A percentile compares a stretch with the other conserved stretches of the same genome.
Evolutionary conservation across 1,284 basidiomycete species (phyloP).

Genomic region (Leucoagaricus sp.): DNA sequence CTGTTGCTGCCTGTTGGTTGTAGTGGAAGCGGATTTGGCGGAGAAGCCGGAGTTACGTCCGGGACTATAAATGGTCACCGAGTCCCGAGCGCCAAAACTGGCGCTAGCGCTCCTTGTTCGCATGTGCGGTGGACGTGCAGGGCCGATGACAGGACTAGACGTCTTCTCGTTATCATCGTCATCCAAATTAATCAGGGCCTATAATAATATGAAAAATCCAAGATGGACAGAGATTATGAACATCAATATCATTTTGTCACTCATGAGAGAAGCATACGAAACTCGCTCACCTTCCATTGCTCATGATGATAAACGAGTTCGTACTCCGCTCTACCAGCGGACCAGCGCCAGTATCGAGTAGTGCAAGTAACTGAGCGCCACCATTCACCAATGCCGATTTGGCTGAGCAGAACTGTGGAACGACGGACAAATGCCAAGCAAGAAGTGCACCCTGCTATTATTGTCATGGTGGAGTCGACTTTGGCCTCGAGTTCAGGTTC

Average conservation of each 20-base stretch:
- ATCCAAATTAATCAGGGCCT: slow-evolving; percentile 17
- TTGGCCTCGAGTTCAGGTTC: background rate
- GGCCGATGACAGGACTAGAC: background rate
- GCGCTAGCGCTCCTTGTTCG: background rate
- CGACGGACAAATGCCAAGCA: background rate
- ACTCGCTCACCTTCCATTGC: slow-evolving; percentile 46
- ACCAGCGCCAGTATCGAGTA: slow-evolving; percentile 44
- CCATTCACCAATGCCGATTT: slow-evolving; percentile 32
- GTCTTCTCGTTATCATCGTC: slow-evolving; percentile 10
- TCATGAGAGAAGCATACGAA: slow-evolving; percentile 4
- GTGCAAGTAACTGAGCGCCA: slow-evolving; percentile 25
- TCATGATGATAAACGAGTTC: slow-evolving; percentile 38
- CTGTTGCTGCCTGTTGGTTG: background rate
- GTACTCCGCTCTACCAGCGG: slow-evolving; percentile 42
- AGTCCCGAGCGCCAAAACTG: background rate
- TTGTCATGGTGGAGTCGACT: background rate
- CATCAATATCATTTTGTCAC: too few relatives aligned
- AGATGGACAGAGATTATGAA: background rate
- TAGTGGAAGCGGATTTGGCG: too few relatives aligned
- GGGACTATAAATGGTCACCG: background rate
- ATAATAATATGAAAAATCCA: background rate
- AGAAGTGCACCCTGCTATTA: background rate
- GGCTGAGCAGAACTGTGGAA: slow-evolving; percentile 2
- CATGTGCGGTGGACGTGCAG: background rate
- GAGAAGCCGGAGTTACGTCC: background rate